phyloP scores from a whole-genome alignment of 2,329 filamentous ascomycete species.

The Penicillium sp. region DNA sequence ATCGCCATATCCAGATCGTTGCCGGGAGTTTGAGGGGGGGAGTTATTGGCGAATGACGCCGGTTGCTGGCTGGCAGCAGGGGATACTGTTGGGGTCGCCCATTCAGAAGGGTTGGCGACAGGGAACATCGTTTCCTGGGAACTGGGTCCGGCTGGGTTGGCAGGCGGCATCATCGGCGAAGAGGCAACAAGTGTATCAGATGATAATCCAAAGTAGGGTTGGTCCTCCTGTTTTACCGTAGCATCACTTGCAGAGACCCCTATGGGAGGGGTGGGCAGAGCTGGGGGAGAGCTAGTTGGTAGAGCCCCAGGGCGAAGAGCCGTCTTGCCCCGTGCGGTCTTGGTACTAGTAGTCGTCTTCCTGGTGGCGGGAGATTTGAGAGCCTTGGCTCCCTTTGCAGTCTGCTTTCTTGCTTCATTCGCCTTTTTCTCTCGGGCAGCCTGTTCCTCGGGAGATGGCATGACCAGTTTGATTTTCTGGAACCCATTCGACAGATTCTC shows the following conservation, averaged over 20 bases:
- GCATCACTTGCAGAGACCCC: background rate
- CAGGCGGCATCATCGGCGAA: background rate
- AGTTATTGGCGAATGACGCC: constrained; percentile 4
- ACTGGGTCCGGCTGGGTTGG: background rate
- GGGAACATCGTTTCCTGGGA: constrained; percentile 2
- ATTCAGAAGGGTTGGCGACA: constrained; percentile 2
- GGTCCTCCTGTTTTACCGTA: background rate
- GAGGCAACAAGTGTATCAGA: background rate
- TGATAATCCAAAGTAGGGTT: background rate
- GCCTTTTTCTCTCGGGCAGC: constrained; percentile 51
- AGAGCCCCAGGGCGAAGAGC: constrained; percentile 5
- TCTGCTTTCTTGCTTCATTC: constrained; percentile 42
- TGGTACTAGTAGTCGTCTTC: constrained; percentile 31
- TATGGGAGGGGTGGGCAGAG: background rate
- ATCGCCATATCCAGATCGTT: constrained; percentile 1
- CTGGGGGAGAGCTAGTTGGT: constrained; percentile 9
- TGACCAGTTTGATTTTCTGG: constrained; percentile 58
- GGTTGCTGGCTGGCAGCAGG: constrained; percentile 4
- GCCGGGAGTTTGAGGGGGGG: constrained; percentile 29
- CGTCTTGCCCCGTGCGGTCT: constrained; percentile 10
- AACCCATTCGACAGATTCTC: constrained; percentile 55
- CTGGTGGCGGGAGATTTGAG: constrained; percentile 22
- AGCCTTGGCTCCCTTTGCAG: constrained; percentile 17
- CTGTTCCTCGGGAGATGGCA: constrained; percentile 59
- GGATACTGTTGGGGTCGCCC: background rate